Evolutionary conservation across 2,329 filamentous ascomycete genomes (phyloP), one percentile per base, ranked within the genome.

Genomic region (Fusarium armeniacum): DNA sequence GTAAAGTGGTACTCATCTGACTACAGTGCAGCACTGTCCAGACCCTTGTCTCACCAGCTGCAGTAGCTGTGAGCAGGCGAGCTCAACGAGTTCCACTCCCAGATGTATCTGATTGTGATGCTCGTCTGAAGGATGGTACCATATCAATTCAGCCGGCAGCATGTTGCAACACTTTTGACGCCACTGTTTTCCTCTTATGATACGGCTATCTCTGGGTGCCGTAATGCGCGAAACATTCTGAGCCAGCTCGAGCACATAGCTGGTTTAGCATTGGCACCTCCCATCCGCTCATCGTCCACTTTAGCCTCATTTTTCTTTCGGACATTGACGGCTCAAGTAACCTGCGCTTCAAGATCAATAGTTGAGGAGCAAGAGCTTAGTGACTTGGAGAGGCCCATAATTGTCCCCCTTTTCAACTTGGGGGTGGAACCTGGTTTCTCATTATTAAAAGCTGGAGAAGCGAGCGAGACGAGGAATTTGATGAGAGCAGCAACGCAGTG

Each of bases 21-120:
- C 45, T 18, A 28, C 10, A 38, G 53, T 24, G 43, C 16, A 38
- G 24, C 28, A 22, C 40, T 40, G 36, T 40, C 16, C 6, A 65
- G 22, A 51, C 55, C 63, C 67, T 32, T 68, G 67, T 54, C 63
- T 56, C 50, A 35, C 36, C 45, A 50, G 30, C 46, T 45, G 26
- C 38, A 62, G 56, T 62, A 49, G 58, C 51, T 52, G 36, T 49
- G 44, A 57, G 41, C 60, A 35, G 32, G 33, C 3, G 36, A 40
- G 12, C 36, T 73, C 73, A 75, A 75, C 72, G 54, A 73, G 70
- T 73, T 73, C 71, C 68, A 62, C 60, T 30, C 47, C 43, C 36
- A 61, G 28, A 41, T 58, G 51, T 50, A 35, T 43, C 45, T 49
- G n/a, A 24, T 47, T 51, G 49, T 40, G 32, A 49, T 49, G 26